Base-by-base conservation (phyloP, 163 green algal species). In the Smithsoniella earleae region DNA sequence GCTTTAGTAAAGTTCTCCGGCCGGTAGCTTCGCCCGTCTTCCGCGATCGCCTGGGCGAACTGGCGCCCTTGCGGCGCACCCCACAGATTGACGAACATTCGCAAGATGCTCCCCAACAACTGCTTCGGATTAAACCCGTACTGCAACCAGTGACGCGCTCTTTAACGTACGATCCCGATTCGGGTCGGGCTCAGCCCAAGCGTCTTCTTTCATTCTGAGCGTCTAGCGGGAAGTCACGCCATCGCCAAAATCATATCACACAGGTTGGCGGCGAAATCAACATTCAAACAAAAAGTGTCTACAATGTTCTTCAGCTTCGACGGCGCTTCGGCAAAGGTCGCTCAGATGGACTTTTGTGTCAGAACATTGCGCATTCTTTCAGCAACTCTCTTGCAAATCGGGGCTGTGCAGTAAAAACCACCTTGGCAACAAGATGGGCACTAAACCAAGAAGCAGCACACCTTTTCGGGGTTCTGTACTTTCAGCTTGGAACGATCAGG, bases 391-490 rank as follows among this genome's bases (percentile, higher is more conserved):
- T 49, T 22, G 13, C 40, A 13, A 22, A 49, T 13, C 10, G 10
- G 40, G 40, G 40, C 40, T 13, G 10, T 49, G 13, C 40, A 49
- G 40, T 22, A 22, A 22, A 49, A 10, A 22, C 40, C 40, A 49
- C 10, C 40, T 49, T 10, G 40, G 40, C 10, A 10, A 49, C 10
- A 13, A 13, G 40, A 49, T 49, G 40, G 10, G 40, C 10, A 13
- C 10, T 10, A 13, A 49, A 13, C 10, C 13, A 13, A 22, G 40
- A 13, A 13, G 81, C 85, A 92, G 31, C 74, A 75, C 73, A 86
- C 89, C 73, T 93, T 88, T 66, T 94, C 82, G 4, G 89, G 88
- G 63, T 97, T 84, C 63, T 88, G 89, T 2, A 96, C 78, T 65
- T 89, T 89, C 45, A 97, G 85, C 76, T 85, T 84, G 63, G 82